Conservation (phyloP, 306 rosid genomes). For the Cicer yamashitae region DNA sequence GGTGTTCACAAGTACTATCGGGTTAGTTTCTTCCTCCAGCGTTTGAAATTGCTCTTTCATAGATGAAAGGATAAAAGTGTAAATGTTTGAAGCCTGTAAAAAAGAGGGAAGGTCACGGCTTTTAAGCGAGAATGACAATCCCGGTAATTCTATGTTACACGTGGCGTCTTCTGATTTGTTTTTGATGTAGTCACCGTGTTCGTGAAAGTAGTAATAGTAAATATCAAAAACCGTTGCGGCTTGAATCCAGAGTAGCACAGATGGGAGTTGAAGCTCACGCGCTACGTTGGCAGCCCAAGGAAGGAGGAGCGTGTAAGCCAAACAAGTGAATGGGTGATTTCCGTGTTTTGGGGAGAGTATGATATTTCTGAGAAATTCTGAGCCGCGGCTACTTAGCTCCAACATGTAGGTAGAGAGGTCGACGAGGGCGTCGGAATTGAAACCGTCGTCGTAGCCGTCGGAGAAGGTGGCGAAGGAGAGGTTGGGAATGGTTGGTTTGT, state of each 20-base stretch:
- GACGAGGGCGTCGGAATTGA: neutral
- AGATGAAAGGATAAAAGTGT: conserved; percentile 37
- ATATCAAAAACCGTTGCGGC: conserved; percentile 50
- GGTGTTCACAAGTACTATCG: conserved; percentile 49
- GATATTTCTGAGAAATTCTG: conserved; percentile 25
- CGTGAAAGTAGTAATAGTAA: conserved; percentile 52
- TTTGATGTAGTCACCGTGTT: conserved; percentile 22
- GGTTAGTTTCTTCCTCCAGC: conserved; percentile 37
- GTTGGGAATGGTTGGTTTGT: conserved; percentile 17
- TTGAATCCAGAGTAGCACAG: conserved; percentile 50
- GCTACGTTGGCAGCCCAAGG: conserved; percentile 55
- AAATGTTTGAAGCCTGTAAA: neutral
- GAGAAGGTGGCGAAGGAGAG: conserved; percentile 51
- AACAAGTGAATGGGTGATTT: conserved; percentile 47
- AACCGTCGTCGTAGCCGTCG: conserved; percentile 58
- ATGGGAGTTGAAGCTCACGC: conserved; percentile 43
- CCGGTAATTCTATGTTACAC: conserved; percentile 36
- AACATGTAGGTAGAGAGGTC: neutral
- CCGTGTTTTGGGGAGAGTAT: conserved; percentile 24
- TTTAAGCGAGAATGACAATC: conserved; percentile 39
- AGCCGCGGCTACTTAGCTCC: conserved; percentile 47
- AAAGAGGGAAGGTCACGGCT: conserved; percentile 48
- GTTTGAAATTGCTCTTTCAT: conserved; percentile 39
- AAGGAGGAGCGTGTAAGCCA: conserved; percentile 45
- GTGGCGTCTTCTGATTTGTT: neutral